A percentile compares a stretch with the other conserved stretches of the same genome.
Evolutionary conservation across 805 yeast genomes (phyloP).

Genomic region (Metschnikowia lunata): DNA sequence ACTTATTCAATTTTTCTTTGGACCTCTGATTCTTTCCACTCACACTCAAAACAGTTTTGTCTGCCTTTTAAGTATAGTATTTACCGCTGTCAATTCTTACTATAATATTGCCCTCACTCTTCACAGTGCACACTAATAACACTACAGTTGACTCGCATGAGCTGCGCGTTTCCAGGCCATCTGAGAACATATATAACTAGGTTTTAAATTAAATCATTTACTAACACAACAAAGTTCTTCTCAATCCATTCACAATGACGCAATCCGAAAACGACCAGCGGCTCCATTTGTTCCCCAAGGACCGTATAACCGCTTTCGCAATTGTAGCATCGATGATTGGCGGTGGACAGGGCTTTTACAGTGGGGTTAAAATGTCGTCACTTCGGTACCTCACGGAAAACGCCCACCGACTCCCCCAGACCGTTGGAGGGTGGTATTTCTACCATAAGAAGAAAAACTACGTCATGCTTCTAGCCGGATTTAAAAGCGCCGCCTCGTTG

Average conservation of each 20-base stretch:
- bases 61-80: no score
- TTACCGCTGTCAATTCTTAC: no score
- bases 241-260: background rate
- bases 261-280: slow-evolving; percentile 28
- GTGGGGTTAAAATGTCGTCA: slow-evolving; percentile 54
- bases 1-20: no score
- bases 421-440: slow-evolving; percentile 83
- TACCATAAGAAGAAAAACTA: slow-evolving; percentile 82
- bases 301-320: slow-evolving; percentile 42
- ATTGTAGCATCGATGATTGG: slow-evolving; percentile 33
- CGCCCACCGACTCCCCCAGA: slow-evolving; percentile 73
- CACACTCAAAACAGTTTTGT: no score
- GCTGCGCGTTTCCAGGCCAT: no score
- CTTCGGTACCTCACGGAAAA: slow-evolving; percentile 69
- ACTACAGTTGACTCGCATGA: no score
- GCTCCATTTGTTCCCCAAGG: slow-evolving; percentile 46
- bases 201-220: no score
- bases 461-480: slow-evolving; percentile 57
- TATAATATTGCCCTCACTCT: no score
- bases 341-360: slow-evolving; percentile 55
- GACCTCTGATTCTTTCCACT: no score
- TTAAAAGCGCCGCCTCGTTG: slow-evolving; percentile 43
- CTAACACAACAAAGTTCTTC: no score
- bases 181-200: no score
- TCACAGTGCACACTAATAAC: no score